phyloP scores from a whole-genome alignment of 495 filamentous ascomycete genomes.

The Parmelia sp. region DNA sequence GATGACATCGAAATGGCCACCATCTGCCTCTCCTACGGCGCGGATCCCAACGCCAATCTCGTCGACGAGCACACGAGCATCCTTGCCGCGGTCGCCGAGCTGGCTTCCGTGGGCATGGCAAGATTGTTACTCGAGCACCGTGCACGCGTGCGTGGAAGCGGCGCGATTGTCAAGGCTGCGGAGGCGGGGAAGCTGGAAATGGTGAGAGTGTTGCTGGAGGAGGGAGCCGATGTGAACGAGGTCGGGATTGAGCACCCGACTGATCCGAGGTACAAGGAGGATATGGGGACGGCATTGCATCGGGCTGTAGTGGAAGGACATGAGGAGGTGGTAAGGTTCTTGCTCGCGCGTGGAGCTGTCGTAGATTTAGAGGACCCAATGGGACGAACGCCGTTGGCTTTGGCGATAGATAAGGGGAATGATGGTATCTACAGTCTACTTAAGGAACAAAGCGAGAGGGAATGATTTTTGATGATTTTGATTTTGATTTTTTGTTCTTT shows the following conservation, averaged over 20 bases:
- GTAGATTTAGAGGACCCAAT: constrained; percentile 15
- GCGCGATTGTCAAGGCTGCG: constrained; percentile 15
- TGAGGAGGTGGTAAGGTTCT: constrained; percentile 8
- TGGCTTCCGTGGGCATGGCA: neutral
- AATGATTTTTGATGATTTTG: too few species aligned
- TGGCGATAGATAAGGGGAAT: constrained; percentile 6
- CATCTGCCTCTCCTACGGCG: constrained; percentile 14
- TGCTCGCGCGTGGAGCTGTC: constrained; percentile 13
- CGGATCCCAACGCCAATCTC: constrained; percentile 18
- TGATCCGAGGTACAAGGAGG: constrained; percentile 17
- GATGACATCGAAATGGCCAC: constrained; percentile 8
- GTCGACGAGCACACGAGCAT: constrained; percentile 9
- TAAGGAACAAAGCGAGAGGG: neutral
- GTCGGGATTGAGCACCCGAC: constrained; percentile 15
- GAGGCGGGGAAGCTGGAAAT: constrained; percentile 16
- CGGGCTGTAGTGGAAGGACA: constrained; percentile 16
- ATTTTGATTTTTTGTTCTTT: too few species aligned
- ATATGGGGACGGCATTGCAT: constrained; percentile 19
- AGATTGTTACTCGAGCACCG: constrained; percentile 9
- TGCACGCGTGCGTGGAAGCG: constrained; percentile 6
- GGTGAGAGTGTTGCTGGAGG: constrained; percentile 18
- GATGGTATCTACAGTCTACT: constrained; percentile 5
- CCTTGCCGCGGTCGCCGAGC: constrained; percentile 14
- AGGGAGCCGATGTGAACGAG: constrained; percentile 19
- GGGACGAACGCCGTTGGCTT: constrained; percentile 16